Evolutionary conservation across 2,329 filamentous ascomycete genomes (phyloP).

Genomic region (Xylaria sp.): DNA sequence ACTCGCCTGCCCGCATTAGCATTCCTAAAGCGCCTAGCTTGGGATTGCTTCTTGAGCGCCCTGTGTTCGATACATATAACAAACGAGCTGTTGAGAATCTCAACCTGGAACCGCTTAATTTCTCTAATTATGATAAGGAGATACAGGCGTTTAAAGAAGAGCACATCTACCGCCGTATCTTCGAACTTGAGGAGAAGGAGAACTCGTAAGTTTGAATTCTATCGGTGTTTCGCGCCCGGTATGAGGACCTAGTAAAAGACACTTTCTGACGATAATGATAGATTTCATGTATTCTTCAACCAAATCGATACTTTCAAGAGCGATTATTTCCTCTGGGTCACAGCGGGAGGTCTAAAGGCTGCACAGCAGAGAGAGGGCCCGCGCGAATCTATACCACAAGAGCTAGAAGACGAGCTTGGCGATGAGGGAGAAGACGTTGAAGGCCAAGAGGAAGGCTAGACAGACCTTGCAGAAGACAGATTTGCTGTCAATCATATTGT

Average conservation of each 20-base stretch:
- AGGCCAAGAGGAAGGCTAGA: conserved; percentile 54
- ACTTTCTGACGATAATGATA: conserved; percentile 48
- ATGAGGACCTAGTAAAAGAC: background rate
- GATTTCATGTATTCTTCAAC: conserved; percentile 81
- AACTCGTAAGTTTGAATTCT: conserved; percentile 73
- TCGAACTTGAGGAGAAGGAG: conserved; percentile 85
- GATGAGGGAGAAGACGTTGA: conserved; percentile 66
- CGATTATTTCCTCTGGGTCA: conserved; percentile 79
- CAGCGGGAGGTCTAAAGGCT: conserved; percentile 72
- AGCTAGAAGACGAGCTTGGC: conserved; percentile 57
- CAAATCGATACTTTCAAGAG: conserved; percentile 80
- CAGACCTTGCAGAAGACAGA: background rate
- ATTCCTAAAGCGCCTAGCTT: conserved; percentile 95
- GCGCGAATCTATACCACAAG: conserved; percentile 52
- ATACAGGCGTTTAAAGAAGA: conserved; percentile 90
- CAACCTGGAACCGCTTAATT: conserved; percentile 77
- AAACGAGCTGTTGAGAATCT: conserved; percentile 71
- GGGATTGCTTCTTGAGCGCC: conserved; percentile 86
- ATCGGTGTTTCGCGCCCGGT: background rate
- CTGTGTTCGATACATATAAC: conserved; percentile 93
- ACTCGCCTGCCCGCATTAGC: conserved; percentile 76
- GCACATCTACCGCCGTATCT: conserved; percentile 93
- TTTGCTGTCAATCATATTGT: background rate
- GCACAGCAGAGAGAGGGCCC: conserved; percentile 61
- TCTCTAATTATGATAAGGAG: conserved; percentile 78